These are phyloP conservation scores for Melampsora larici-populina DNA, from an alignment of 1,284 basidiomycete genomes.

Conservation along the genomic window DNA sequence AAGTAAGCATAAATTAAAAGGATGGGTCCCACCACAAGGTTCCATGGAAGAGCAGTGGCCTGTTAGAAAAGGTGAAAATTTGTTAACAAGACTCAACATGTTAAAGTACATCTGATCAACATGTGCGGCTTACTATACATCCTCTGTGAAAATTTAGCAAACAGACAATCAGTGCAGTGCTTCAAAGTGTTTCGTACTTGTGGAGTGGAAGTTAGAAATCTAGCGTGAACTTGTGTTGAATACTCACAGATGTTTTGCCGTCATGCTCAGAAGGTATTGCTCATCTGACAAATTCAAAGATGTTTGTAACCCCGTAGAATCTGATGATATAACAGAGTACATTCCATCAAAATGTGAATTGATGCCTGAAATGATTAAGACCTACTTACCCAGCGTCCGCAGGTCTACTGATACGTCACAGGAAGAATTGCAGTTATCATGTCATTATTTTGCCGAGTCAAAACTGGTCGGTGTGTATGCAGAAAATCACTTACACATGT, in stretches of 20 bases:
- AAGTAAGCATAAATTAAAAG: background rate
- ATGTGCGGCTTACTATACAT: background rate
- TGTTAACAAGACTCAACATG: too few relatives aligned
- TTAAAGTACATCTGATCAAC: too few relatives aligned
- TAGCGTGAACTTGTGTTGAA: background rate
- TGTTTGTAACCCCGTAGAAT: background rate
- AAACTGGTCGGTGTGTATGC: too few relatives aligned
- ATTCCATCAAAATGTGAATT: background rate
- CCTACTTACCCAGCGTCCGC: background rate
- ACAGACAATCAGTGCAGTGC: background rate
- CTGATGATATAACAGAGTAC: background rate
- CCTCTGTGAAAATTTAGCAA: background rate
- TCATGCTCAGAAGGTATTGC: background rate
- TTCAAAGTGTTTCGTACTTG: background rate
- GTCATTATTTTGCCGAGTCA: too few relatives aligned
- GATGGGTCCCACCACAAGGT: background rate
- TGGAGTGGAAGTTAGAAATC: background rate
- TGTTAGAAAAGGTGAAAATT: background rate
- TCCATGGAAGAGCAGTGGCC: background rate
- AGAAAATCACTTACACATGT: background rate
- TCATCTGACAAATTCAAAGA: background rate
- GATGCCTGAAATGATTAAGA: background rate
- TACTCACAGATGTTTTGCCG: background rate
- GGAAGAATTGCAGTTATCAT: background rate
- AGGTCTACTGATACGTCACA: background rate